Percentiles rank a stretch among this genome's conserved stretches.
Evolutionary conservation across 768 basidiomycete genomes (phyloP).

Genomic region (Lentinula sp.): DNA sequence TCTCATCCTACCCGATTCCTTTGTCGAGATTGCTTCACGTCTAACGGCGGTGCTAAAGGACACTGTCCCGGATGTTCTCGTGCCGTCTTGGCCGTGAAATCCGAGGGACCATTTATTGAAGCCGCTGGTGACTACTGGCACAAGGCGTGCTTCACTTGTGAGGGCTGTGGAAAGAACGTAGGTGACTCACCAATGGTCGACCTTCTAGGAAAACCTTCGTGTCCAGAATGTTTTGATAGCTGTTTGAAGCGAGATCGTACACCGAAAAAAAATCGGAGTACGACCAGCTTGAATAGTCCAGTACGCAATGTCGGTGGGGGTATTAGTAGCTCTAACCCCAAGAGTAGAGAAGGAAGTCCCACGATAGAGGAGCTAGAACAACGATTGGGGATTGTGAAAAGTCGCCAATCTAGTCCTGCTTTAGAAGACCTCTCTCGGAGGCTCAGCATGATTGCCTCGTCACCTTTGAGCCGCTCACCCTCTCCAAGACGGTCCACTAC

Average conservation of each 20-base stretch:
- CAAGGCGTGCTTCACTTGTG: conserved; percentile 73
- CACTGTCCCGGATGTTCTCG: conserved; percentile 61
- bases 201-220: conserved; percentile 74
- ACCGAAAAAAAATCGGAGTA: conserved; percentile 29
- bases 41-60: conserved; percentile 74
- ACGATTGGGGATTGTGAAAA: conserved; percentile 50
- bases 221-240: conserved; percentile 73
- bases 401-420: conserved; percentile 48
- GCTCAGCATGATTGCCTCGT: conserved; percentile 26
- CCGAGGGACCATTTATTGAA: conserved; percentile 76
- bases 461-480: conserved; percentile 17
- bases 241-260: conserved; percentile 57
- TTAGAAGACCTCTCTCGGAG: conserved; percentile 44
- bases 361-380: conserved; percentile 61
- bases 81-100: conserved; percentile 68
- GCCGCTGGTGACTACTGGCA: conserved; percentile 73
- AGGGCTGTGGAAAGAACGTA: conserved; percentile 66
- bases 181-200: conserved; percentile 77
- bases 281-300: conserved; percentile 17
- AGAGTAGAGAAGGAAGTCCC: conserved; percentile 50
- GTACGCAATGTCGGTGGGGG: conserved; percentile 38
- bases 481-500: conserved; percentile 17
- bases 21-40: conserved; percentile 67
- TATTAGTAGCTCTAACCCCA: conserved; percentile 24
- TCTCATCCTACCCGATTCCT: conserved; percentile 49